Conservation (phyloP, 1,284 basidiomycete genomes). For the Marasmius sp. region DNA sequence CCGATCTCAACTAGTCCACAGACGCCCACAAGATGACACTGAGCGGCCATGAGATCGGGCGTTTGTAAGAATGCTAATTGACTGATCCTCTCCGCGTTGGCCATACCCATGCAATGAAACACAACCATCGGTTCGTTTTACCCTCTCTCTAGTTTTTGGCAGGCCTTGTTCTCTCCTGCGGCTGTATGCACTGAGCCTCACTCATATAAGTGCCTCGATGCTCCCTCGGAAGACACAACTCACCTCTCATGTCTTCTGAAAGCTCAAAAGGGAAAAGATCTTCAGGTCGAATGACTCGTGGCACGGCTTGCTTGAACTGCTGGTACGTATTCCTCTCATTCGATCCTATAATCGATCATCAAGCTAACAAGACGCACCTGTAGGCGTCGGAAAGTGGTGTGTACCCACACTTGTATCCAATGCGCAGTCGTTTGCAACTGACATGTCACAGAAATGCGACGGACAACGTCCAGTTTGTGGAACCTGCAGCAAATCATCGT, state of each 20-base stretch:
- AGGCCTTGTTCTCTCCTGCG: too few species aligned
- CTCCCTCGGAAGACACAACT: too few species aligned
- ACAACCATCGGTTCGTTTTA: too few species aligned
- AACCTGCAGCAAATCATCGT: slow-evolving; percentile 6
- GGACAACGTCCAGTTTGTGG: slow-evolving; percentile 7
- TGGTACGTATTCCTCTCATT: background rate
- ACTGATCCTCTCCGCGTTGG: too few species aligned
- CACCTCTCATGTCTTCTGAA: background rate
- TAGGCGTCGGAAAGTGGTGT: slow-evolving; percentile 1
- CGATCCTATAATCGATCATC: background rate
- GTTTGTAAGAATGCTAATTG: too few species aligned
- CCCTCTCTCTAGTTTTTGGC: too few species aligned
- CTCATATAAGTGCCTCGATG: too few species aligned
- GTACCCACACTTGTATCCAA: background rate
- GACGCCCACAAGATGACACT: too few species aligned
- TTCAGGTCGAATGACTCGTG: background rate
- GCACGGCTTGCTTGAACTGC: background rate
- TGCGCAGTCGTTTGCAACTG: background rate
- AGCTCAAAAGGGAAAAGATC: background rate
- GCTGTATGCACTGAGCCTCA: too few species aligned
- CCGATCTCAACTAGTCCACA: too few species aligned
- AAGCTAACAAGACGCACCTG: background rate
- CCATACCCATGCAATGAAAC: too few species aligned
- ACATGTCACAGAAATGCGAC: slow-evolving; percentile 6
- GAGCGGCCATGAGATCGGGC: too few species aligned